Base-by-base conservation (phyloP, 768 basidiomycete species). In the Suillus paluster region DNA sequence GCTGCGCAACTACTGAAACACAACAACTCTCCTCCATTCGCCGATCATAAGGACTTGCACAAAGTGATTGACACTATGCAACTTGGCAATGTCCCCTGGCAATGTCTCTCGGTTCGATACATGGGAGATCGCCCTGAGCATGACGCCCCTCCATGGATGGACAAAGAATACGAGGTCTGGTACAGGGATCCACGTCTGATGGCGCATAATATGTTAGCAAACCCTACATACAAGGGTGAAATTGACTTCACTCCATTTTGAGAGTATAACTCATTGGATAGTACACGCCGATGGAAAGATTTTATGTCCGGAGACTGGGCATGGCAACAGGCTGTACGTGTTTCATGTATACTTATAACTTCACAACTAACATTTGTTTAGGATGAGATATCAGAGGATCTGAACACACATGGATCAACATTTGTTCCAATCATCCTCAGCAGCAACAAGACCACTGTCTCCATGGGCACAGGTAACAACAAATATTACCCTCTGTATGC, bases 81-180 rank as follows among this genome's bases (percentile, higher is more conserved):
- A 14, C 53, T 68, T 36, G 73, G 77, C 15, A 72, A 72, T 45
- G 60, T 69, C 6, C 66, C 68, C 0, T 78, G 77, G 78, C 33
- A 75, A 33, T 66, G 62, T 14, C 70, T 75, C 34, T 58, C 59
- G 0, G 56, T 63, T 4, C 8, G 21, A 8, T 73, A 72, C 61
- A 53, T 33, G 66, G 73, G 21, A 30, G 56, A 68, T 10, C 14
- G 57, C 8, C 62, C 65, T 2, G 57, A 66, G 5, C 34, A 57
- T 5, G 62, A 67, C 12, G 44, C 46, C 11, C 70, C 70, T 0
- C 25, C 60, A 12, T 77, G 75, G 76, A 30, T 30, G 30, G 30
- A 30, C 30, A 30, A 30, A 30, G 30, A 30, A 30, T 30, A 30
- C 6, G 30, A 30, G 30, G 30, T 30, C 30, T 30, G 30, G 30